phyloP scores from a whole-genome alignment of 2,329 filamentous ascomycete genomes.

The Apiospora marii region DNA sequence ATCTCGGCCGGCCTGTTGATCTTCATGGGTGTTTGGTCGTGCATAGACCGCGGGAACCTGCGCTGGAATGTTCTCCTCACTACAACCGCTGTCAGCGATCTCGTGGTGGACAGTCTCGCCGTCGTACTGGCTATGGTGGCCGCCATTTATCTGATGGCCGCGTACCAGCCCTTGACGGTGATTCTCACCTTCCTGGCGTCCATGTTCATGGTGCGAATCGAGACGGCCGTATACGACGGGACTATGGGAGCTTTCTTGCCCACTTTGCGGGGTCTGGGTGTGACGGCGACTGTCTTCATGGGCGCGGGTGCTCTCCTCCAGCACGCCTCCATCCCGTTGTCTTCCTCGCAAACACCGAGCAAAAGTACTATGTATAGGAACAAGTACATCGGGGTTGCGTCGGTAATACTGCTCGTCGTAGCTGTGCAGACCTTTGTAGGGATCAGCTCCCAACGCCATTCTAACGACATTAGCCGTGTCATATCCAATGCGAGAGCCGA shows the following conservation, averaged over 20 bases:
- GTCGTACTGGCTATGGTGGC: constrained; percentile 37
- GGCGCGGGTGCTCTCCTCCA: constrained; percentile 37
- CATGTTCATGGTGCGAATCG: constrained; percentile 37
- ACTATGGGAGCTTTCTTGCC: constrained; percentile 37
- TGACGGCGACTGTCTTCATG: constrained; percentile 35
- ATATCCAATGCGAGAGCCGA: constrained; percentile 55
- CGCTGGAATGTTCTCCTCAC: constrained; percentile 42
- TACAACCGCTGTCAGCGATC: constrained; percentile 39
- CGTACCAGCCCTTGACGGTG: constrained; percentile 39
- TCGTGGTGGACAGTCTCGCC: constrained; percentile 41
- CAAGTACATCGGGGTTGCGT: constrained; percentile 32
- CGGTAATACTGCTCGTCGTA: constrained; percentile 33
- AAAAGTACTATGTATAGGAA: constrained; percentile 32
- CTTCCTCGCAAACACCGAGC: constrained; percentile 24
- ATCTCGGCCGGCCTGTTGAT: constrained; percentile 35
- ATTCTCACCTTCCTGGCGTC: constrained; percentile 37
- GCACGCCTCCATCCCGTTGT: constrained; percentile 27
- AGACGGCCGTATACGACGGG: constrained; percentile 35
- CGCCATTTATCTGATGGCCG: constrained; percentile 38
- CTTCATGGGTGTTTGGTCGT: constrained; percentile 40
- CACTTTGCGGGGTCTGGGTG: constrained; percentile 33
- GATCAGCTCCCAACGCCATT: constrained; percentile 27
- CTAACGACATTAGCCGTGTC: constrained; percentile 44
- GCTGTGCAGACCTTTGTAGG: constrained; percentile 33
- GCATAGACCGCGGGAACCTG: constrained; percentile 38